These are phyloP conservation scores for Alternaria solani DNA, from an alignment of 2,329 filamentous ascomycete genomes.

Conservation along the genomic window DNA sequence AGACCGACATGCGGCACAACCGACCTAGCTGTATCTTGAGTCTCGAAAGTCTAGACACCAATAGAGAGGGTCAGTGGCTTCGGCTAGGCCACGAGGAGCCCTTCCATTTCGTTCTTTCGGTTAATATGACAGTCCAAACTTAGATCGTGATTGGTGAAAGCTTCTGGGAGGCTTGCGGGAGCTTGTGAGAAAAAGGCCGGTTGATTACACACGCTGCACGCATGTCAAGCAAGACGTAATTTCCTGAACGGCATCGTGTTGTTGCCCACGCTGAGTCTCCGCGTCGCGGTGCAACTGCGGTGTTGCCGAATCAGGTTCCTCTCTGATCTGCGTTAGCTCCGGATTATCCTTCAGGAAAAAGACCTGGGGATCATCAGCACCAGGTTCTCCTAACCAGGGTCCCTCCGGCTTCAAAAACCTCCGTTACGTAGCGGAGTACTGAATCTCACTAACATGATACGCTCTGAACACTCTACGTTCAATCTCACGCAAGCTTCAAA, in stretches of 20 bases:
- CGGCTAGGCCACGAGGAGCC: slow-evolving; percentile 6
- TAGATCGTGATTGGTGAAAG: slow-evolving; percentile 1
- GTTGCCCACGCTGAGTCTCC: neutral
- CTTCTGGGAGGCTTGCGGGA: neutral
- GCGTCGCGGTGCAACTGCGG: neutral
- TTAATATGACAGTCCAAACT: slow-evolving; percentile 11
- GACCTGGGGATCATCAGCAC: neutral
- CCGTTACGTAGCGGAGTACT: slow-evolving; percentile 2
- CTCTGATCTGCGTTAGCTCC: slow-evolving; percentile 8
- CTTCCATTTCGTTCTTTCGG: slow-evolving; percentile 12
- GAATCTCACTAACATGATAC: slow-evolving; percentile 4
- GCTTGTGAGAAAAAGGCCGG: slow-evolving; percentile 6
- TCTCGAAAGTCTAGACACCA: slow-evolving; percentile 10
- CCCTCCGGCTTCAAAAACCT: slow-evolving; percentile 2
- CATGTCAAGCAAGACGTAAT: neutral
- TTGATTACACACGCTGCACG: slow-evolving; percentile 3
- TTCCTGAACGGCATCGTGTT: neutral
- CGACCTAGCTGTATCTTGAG: slow-evolving; percentile 3
- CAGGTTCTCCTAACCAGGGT: slow-evolving; percentile 10
- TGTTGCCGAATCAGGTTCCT: neutral
- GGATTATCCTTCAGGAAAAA: neutral
- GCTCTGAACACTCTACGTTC: slow-evolving; percentile 9
- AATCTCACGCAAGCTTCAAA: slow-evolving; percentile 6
- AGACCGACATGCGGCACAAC: slow-evolving; percentile 5
- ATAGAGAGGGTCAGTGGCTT: slow-evolving; percentile 12